Base-by-base conservation (phyloP, 352 stramenopile genomes). In the Globisporangium echinulatum region DNA sequence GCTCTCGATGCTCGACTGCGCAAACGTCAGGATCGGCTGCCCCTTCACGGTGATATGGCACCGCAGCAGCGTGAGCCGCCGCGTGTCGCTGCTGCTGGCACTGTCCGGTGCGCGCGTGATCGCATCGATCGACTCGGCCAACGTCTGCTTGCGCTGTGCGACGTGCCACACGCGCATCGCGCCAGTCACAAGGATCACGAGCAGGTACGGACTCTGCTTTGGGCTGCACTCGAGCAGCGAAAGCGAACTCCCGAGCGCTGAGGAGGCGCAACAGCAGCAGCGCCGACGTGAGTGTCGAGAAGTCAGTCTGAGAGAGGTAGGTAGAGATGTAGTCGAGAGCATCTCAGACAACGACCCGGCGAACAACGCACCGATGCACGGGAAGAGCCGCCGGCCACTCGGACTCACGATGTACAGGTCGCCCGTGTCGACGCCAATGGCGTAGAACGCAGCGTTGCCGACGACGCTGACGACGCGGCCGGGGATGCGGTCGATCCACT, bases 21-120 rank as follows among this genome's bases (percentile, higher is more conserved):
- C 84, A 59, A 95, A 86, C n/a, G 86, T 93, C 42, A 95, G 67
- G n/a, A 92, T 82, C 3, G 86, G 83, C 52, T 88, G 75, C 6
- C 86, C 86, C 14, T 72, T 84, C 2, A 69, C 61, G 36, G 82
- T 92, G 36, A 95, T 70, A 54, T 85, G 74, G 56, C 79, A 89
- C 14, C 83, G 73, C 59, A 94, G 66, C 11, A 94, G 65, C 8
- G 85, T 93, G 36, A 90, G 52, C 19, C 77, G 75, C 10, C 69
- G 78, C 38, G 65, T 56, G 4, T 67, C 59, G n/a, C 39, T 59
- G 25, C 25, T 33, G 25, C 25, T 33, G 25, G 0, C 25, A 33
- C 25, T 33, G 25, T 33, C 25, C 11, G 40, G 40, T 58, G 84
- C 79, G 52, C 72, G 75, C 33, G 79, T 74, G 49, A 92, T 76